Evolutionary conservation across 192 early-diverging fungal genomes (phyloP).

Genomic region (Backusella australiensis): DNA sequence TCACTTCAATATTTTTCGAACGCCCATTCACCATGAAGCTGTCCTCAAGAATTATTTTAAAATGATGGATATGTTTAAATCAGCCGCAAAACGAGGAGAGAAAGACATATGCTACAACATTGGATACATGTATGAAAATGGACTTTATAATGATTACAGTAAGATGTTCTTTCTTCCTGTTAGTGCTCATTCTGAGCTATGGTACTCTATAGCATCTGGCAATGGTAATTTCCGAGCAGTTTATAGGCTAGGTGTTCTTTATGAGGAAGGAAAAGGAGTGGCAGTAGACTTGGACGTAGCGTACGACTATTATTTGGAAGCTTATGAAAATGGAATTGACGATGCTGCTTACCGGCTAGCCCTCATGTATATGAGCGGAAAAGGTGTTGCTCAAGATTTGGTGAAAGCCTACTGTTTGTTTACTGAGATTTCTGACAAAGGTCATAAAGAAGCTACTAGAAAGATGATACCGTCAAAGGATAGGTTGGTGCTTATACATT

Average conservation of each 20-base stretch:
- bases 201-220: neutral
- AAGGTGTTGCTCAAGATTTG: too few species aligned
- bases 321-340: neutral
- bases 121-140: too few species aligned
- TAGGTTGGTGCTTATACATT: neutral
- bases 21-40: neutral
- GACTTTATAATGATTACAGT: too few species aligned
- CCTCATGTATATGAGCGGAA: too few species aligned
- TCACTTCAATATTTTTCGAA: neutral
- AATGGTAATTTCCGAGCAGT: neutral
- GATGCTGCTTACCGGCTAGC: neutral
- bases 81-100: neutral
- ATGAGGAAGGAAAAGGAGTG: neutral
- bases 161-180: too few species aligned
- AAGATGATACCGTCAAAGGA: too few species aligned
- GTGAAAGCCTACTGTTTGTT: too few species aligned
- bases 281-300: neutral
- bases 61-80: too few species aligned
- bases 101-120: neutral
- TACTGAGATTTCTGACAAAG: neutral
- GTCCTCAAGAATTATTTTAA: neutral
- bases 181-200: neutral
- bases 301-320: neutral
- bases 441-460: neutral
- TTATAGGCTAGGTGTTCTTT: neutral